Conservation (phyloP, 148 eudicot genomes). For the Camellia sinensis region DNA sequence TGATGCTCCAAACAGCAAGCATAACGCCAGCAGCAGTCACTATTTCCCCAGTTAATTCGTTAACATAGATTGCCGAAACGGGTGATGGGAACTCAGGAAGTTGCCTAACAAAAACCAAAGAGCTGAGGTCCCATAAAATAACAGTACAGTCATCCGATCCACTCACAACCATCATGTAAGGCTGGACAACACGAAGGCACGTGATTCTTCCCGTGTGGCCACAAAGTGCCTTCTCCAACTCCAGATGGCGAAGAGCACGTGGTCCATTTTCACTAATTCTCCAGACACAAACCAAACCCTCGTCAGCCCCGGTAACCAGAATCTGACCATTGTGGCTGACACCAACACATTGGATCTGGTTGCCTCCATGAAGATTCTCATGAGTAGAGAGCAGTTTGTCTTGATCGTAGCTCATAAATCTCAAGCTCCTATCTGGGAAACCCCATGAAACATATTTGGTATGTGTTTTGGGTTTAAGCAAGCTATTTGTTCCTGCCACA, state of each 20-base stretch:
- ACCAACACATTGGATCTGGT: slow-evolving; percentile 83
- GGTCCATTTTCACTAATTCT: slow-evolving; percentile 67
- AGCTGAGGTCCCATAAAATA: slow-evolving; percentile 91
- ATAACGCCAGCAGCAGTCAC: slow-evolving; percentile 84
- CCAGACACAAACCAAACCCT: slow-evolving; percentile 83
- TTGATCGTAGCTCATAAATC: slow-evolving; percentile 79
- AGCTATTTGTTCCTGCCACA: slow-evolving; percentile 53
- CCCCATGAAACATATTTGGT: slow-evolving; percentile 91
- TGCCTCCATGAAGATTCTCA: slow-evolving; percentile 85
- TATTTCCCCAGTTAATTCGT: slow-evolving; percentile 80
- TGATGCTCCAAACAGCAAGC: slow-evolving; percentile 90
- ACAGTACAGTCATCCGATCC: slow-evolving; percentile 93
- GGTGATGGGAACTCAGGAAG: slow-evolving; percentile 93
- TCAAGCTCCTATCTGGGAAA: slow-evolving; percentile 87
- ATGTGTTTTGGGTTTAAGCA: slow-evolving; percentile 81
- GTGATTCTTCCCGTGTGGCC: slow-evolving; percentile 73
- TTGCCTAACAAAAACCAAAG: slow-evolving; percentile 70
- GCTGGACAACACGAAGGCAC: slow-evolving; percentile 83
- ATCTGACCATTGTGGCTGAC: slow-evolving; percentile 84
- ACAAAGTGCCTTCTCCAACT: slow-evolving; percentile 71
- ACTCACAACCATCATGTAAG: slow-evolving; percentile 88
- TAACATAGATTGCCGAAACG: slow-evolving; percentile 76
- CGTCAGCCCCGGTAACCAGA: slow-evolving; percentile 83
- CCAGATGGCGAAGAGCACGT: slow-evolving; percentile 47
- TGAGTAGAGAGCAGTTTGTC: slow-evolving; percentile 91